Evolutionary conservation across 1,284 basidiomycete genomes (phyloP), one percentile per base, ranked within the genome.

Genomic region (Mycosarcoma maydis): DNA sequence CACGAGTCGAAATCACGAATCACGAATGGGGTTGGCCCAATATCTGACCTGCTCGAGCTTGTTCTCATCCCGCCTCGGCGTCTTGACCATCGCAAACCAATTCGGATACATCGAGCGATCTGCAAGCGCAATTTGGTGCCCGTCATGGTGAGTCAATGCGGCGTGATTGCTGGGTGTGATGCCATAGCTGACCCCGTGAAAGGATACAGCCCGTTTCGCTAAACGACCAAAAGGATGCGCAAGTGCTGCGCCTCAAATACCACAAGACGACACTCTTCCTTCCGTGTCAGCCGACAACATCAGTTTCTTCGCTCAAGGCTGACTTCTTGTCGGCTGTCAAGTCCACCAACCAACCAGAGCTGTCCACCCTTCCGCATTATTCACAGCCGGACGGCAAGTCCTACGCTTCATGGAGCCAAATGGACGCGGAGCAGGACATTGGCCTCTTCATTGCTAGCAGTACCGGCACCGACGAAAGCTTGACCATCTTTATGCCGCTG

Each of bases 401-500:
- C 2, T 69, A 55, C 17, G 55, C 59, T 14, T 22, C 26, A 27
- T 69, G 66, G 66, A 41, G 42, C 33, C 38, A 51, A 30, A 55
- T 69, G 55, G 55, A 58, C 16, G 19, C 59, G n/a, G 33, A 49
- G 2, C 26, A 49, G 2, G 67, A 70, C 29, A 46, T 70, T 27
- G 61, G 67, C 3, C 61, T 70, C 24, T 70, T 65, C 27, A 48
- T 70, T 22, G 56, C 61, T 11, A 55, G 61, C 26, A 57, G 32
- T 33, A 49, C 60, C 14, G 56, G 43, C 19, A 39, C 33, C 33
- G 56, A 70, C 13, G 53, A 65, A 8, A 45, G 33, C 23, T 65
- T 65, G 56, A 57, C 56, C 40, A 46, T 65, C 41, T 70, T 50
- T 20, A 65, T 70, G 67, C 67, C 67, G 13, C 56, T 70, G 22